phyloP scores from a whole-genome alignment of 768 basidiomycete species.

The Cystofilobasidium capitatum region DNA sequence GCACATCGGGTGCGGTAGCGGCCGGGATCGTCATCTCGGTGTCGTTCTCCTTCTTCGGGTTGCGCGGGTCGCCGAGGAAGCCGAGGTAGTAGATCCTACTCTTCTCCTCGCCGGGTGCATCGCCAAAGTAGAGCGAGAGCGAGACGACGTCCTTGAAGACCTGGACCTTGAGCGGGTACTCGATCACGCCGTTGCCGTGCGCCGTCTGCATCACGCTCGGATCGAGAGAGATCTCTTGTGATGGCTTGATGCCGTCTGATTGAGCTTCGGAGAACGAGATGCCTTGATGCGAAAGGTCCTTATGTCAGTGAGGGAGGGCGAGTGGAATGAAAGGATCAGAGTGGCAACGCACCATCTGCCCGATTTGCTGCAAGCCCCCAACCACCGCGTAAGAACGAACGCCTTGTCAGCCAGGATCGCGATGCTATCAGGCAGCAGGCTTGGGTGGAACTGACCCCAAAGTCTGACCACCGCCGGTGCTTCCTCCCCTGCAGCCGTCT shows the following conservation, averaged over 20 bases:
- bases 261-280: slow-evolving; percentile 15
- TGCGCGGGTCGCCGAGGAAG: slow-evolving; percentile 25
- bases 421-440: too few species aligned
- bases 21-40: slow-evolving; percentile 22
- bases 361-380: too few species aligned
- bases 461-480: slow-evolving; percentile 13
- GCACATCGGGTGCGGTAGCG: background rate
- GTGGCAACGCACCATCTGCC: slow-evolving; percentile 11
- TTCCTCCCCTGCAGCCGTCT: slow-evolving; percentile 18
- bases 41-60: slow-evolving; percentile 23
- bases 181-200: slow-evolving; percentile 15
- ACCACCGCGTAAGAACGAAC: background rate
- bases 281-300: background rate
- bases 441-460: too few species aligned
- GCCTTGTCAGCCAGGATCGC: background rate
- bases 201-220: background rate
- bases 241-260: slow-evolving; percentile 13
- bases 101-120: slow-evolving; percentile 14
- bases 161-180: slow-evolving; percentile 24
- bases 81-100: slow-evolving; percentile 25
- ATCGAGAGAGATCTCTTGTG: slow-evolving; percentile 25
- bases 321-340: background rate
- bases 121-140: slow-evolving; percentile 23
- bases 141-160: slow-evolving; percentile 25
- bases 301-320: too few species aligned